Base-by-base conservation (phyloP, 495 filamentous ascomycete species). In the Lophiostoma macrostomum region DNA sequence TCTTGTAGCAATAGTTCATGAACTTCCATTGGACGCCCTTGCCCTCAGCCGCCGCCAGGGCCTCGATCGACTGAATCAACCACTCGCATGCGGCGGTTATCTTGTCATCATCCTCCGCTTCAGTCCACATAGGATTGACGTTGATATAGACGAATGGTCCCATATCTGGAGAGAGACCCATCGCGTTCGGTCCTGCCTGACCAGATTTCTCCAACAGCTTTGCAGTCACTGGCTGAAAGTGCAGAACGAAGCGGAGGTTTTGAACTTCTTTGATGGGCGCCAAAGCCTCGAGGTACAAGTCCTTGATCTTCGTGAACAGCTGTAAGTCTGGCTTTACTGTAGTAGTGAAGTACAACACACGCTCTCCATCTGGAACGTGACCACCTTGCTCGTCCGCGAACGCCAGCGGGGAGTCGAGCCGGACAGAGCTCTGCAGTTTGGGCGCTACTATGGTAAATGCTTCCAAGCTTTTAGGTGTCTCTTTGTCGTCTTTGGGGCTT, bases 81-180 rank as follows among this genome's bases (percentile, higher is more conserved):
- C 18, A 16, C 31, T 46, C 25, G 2, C n/a, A 14, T 2, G 5
- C 52, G 3, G 8, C 14, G 14, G 19, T 7, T 18, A 47, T 24
- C 4, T 22, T 29, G 6, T 47, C 43, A 31, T 56, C 52, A 18
- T 56, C 43, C 2, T 24, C 52, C 7, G 53, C 45, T 28, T 23
- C 44, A 39, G 56, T 45, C 71, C 72, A 75, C 4, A 30, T 38
- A 7, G 46, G 42, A 18, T 62, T 57, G 8, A 71, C 39, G 11
- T 59, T 52, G 22, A 73, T 29, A 32, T 69, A 65, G n/a, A 73
- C 32, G 29, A 65, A 38, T 3, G 38, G 38, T 0, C 48, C 53
- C 34, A 57, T 50, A 1, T 25, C 23, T 5, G 51, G 53, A 14
- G 37, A 13, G 27, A 68, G 36, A 8, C 62, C 64, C 10, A 66